Conservation (phyloP, 352 stramenopile species). For the Pythium brachiatum region DNA sequence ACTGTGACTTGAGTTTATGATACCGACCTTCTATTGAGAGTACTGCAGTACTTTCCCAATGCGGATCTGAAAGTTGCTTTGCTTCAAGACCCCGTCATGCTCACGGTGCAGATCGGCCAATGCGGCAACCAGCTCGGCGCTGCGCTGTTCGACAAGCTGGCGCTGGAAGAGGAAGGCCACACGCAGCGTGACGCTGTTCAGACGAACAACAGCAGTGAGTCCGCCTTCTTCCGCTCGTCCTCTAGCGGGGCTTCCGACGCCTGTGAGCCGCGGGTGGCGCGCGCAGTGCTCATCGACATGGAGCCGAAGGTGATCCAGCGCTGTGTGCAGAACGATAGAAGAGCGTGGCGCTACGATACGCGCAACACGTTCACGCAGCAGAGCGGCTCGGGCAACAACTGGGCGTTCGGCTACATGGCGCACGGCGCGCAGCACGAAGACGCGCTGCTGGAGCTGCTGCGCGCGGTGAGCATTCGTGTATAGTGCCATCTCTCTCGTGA, state of each 20-base stretch:
- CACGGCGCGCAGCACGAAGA: constrained; percentile 44
- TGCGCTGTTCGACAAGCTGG: constrained; percentile 61
- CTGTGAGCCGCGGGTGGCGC: constrained; percentile 26
- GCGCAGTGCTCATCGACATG: constrained; percentile 81
- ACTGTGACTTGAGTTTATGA: too few species aligned
- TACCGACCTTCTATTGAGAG: too few species aligned
- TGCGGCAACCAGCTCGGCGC: constrained; percentile 75
- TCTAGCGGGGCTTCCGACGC: not conserved
- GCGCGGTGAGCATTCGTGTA: constrained; percentile 13
- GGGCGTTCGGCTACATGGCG: constrained; percentile 59
- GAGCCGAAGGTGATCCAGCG: constrained; percentile 75
- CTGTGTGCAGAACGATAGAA: constrained; percentile 28
- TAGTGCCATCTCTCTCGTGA: too few species aligned
- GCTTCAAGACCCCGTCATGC: too few species aligned
- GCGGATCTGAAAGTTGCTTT: too few species aligned
- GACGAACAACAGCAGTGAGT: too few species aligned
- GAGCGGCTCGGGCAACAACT: constrained; percentile 80
- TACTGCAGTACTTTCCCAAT: too few species aligned
- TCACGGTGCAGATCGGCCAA: constrained; percentile 74
- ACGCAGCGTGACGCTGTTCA: not conserved
- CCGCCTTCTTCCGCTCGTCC: constrained; percentile 34
- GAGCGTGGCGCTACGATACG: constrained; percentile 43
- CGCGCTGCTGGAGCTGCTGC: constrained; percentile 51
- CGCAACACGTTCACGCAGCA: constrained; percentile 53
- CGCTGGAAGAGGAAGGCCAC: constrained; percentile 27